Evolutionary conservation across 805 yeast genomes (phyloP), one percentile per base, ranked within the genome.

Genomic region (Diddensiella santjacobensis): DNA sequence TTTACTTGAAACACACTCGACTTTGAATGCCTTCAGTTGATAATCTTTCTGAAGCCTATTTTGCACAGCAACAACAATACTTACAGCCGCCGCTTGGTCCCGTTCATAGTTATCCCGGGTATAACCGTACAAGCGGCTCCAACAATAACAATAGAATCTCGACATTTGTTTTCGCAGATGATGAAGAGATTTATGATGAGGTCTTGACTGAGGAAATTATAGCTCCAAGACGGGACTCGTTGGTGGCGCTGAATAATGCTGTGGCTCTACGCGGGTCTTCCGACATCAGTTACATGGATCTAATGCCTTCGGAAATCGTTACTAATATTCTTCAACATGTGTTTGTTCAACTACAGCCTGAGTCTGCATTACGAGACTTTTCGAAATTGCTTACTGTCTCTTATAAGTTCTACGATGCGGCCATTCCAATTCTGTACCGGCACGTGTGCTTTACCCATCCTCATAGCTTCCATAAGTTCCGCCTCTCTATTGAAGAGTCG

Each of bases 381-480:
- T 52, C 56, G 40, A 44, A 52, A 18, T 42, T 60, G 45, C 52
- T 62, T 40, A 44, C 62, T 19, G 56, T 59, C 2, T 60, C 61
- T 47, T 61, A 52, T 38, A 43, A 58, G 23, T 58, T 69, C 47
- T 62, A 67, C 54, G 63, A 61, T 45, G 57, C 58, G 5, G 72
- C 69, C 20, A 53, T 65, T 29, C 67, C 66, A 2, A 54, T 64
- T 4, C 61, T 69, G 22, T 69, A 69, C 56, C 57, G 68, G 4
- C 70, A 67, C 40, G 71, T 67, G 15, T 58, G 70, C 44, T 84
- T 88, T 67, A 83, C 87, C 52, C 78, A 93, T 37, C 91, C 96
- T 3, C 85, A 81, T 49, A 75, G 89, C 8, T 88, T 88, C 58
- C 86, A 83, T 63, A 78, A 74, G 57, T 83, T 89, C 57, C 71